Evolutionary conservation across 1,139 yeast genomes (phyloP), one percentile per base, ranked within the genome.

Genomic region (Candida neerlandica): DNA sequence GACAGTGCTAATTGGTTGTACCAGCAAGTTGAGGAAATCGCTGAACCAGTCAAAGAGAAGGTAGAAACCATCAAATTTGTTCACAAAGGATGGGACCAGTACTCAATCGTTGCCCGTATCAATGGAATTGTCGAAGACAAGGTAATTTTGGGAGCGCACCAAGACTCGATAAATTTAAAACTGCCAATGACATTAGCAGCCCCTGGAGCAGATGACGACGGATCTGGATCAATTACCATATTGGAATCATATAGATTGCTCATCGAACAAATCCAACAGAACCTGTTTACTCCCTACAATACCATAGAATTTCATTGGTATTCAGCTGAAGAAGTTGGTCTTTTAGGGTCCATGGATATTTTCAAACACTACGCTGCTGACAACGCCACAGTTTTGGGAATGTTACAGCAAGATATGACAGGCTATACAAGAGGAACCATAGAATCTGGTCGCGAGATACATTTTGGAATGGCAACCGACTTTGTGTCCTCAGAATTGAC

Each of bases 131-230:
- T 59, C 9, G 54, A 60, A 10, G 70, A 70, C 40, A 69, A 69
- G 46, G 86, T 92, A 2, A 82, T 92, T 18, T 80, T 92, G 27
- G 97, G 97, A 0, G 87, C 96, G 23, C 98, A 94, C 69, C 89
- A 87, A 62, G 99, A 92, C 64, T 87, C 96, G 1, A 79, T 84
- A 53, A 91, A 90, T 63, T 73, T 89, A 52, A 58, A 89, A 46
- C 76, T 89, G 52, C 96, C 96, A n/a, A 75, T 73, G 45, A 54
- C 84, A 16, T 62, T 86, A 57, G 78, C 82, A 42, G 91, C 97
- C 0, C 98, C 98, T 1, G 99, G 98, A 4, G 97, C 97, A 4
- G 98, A 92, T 65, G 99, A 92, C 61, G 90, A 92, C 64, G 96
- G 96, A 1, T 84, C 94, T 3, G 98, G 97, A 6, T 85, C 92